Evolutionary conservation across 1,139 yeast species (phyloP).

Genomic region (Geotrichum australiense): DNA sequence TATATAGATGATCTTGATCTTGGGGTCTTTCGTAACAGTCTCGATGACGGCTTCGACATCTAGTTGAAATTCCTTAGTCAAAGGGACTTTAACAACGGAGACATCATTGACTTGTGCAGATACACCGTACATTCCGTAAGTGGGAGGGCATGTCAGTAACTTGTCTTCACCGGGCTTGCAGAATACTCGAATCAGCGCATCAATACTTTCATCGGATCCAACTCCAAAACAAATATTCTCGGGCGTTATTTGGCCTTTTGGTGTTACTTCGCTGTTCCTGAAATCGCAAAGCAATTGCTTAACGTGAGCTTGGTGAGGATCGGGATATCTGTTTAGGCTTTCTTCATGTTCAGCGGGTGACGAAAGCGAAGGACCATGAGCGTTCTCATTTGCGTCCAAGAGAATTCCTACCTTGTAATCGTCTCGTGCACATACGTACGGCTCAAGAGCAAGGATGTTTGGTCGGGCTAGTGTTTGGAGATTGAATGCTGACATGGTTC

Average conservation of each 20-base stretch:
- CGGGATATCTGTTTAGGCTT: constrained; percentile 86
- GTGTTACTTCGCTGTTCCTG: constrained; percentile 48
- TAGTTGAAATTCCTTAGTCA: constrained; percentile 53
- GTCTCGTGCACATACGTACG: constrained; percentile 94
- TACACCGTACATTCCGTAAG: constrained; percentile 94
- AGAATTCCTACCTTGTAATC: constrained; percentile 81
- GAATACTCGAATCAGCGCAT: constrained; percentile 74
- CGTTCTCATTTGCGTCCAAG: constrained; percentile 92
- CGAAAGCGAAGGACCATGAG: constrained; percentile 76
- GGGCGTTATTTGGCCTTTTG: constrained; percentile 39
- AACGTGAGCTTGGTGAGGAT: constrained; percentile 84
- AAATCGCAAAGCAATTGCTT: constrained; percentile 65
- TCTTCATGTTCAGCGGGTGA: constrained; percentile 31
- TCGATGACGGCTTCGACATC: constrained; percentile 50
- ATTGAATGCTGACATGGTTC: constrained; percentile 43
- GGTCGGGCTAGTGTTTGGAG: constrained; percentile 66
- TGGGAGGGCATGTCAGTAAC: constrained; percentile 84
- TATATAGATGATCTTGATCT: constrained; percentile 66
- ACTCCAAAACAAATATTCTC: constrained; percentile 87
- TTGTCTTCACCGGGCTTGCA: constrained; percentile 81
- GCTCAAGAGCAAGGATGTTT: constrained; percentile 70
- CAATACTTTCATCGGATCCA: constrained; percentile 96
- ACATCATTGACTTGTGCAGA: constrained; percentile 89
- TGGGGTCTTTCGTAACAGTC: constrained; percentile 48
- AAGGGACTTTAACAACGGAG: constrained; percentile 64